These are phyloP conservation scores for Bruguiera gymnorhiza DNA, from an alignment of 345 rosid species.

Conservation along the genomic window DNA sequence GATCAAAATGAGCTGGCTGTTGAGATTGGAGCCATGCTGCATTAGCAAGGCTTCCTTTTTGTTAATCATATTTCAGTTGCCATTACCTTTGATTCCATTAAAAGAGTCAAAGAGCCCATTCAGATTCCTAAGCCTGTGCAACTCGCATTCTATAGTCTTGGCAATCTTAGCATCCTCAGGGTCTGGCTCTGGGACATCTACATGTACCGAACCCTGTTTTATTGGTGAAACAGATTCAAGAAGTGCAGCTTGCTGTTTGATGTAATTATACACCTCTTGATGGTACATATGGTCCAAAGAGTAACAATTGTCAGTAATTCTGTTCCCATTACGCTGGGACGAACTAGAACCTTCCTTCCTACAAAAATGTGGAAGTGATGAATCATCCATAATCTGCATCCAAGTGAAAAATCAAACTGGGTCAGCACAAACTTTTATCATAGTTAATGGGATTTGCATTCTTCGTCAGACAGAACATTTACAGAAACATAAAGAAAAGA, in stretches of 20 bases:
- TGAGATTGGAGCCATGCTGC: conserved; percentile 10
- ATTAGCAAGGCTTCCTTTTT: conserved; percentile 15
- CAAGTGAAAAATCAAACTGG: not conserved
- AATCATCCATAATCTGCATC: conserved; percentile 29
- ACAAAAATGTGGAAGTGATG: conserved; percentile 44
- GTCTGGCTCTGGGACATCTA: conserved; percentile 22
- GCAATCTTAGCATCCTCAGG: conserved; percentile 23
- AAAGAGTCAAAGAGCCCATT: conserved; percentile 35
- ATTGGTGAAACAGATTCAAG: conserved; percentile 16
- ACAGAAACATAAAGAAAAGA: not conserved
- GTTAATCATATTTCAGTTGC: conserved; percentile 22
- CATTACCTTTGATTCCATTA: conserved; percentile 38
- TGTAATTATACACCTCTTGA: conserved; percentile 25
- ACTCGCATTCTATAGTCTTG: conserved; percentile 32
- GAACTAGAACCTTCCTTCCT: conserved; percentile 65
- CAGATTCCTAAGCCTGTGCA: conserved; percentile 50
- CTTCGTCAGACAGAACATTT: not conserved
- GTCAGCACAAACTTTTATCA: not conserved
- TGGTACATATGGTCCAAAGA: conserved; percentile 29
- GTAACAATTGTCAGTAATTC: conserved; percentile 21
- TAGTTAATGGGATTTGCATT: not conserved
- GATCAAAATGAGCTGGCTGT: conserved; percentile 16
- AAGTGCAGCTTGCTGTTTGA: conserved; percentile 26
- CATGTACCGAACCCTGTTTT: conserved; percentile 32
- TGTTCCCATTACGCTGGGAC: conserved; percentile 8